Conservation (phyloP, 2,329 filamentous ascomycete genomes). For the Fusarium avenaceum region DNA sequence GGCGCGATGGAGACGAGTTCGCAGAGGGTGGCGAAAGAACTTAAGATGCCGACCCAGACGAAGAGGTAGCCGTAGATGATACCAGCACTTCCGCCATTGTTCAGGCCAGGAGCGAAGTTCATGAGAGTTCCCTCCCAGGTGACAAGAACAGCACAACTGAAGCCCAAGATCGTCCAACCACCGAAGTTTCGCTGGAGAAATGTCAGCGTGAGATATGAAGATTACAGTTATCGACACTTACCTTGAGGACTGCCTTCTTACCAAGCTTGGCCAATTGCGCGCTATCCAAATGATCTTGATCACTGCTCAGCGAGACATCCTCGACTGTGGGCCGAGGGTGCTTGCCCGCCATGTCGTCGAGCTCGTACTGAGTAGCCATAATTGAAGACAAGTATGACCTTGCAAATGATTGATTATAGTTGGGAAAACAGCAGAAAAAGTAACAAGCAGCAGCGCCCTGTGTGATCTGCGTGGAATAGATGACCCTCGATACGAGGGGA, state of each 20-base stretch:
- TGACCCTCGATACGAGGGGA: neutral
- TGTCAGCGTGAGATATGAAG: neutral
- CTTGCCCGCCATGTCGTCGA: conserved; percentile 25
- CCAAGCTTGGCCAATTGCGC: conserved; percentile 36
- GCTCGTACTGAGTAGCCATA: conserved; percentile 19
- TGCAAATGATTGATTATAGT: neutral
- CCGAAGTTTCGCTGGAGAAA: conserved; percentile 43
- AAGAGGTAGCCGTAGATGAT: conserved; percentile 66
- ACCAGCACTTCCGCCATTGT: conserved; percentile 52
- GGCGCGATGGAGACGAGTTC: conserved; percentile 46
- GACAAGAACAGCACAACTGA: conserved; percentile 48
- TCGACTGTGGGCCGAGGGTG: conserved; percentile 16
- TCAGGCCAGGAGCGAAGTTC: conserved; percentile 46
- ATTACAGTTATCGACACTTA: neutral
- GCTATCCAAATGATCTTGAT: conserved; percentile 43
- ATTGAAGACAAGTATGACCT: neutral
- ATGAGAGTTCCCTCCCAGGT: conserved; percentile 49
- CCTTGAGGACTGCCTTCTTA: conserved; percentile 29
- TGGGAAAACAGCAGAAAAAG: neutral
- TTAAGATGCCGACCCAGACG: conserved; percentile 61
- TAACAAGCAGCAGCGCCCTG: neutral
- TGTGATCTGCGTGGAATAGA: conserved; percentile 2
- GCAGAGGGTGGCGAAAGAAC: conserved; percentile 43
- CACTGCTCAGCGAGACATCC: conserved; percentile 8
- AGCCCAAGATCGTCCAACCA: conserved; percentile 46